phyloP scores from a whole-genome alignment of 1,139 yeast genomes.

The Blastobotrys ciferrii region DNA sequence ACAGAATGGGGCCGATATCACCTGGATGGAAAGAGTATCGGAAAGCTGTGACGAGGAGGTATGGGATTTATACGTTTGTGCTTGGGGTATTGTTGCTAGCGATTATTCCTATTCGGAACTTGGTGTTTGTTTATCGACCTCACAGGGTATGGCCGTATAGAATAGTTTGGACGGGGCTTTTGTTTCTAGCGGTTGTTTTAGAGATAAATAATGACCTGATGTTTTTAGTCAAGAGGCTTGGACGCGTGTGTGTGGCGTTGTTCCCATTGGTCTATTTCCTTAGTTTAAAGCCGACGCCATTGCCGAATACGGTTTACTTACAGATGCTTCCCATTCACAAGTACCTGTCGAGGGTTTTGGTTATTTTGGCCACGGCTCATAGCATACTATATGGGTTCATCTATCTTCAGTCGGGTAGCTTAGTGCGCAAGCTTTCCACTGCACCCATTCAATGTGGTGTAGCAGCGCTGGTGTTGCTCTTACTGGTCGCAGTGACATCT shows the following conservation, averaged over 20 bases:
- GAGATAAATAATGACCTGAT: constrained; percentile 49
- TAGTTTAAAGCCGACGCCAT: constrained; percentile 72
- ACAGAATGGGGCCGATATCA: constrained; percentile 17
- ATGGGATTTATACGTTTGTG: constrained; percentile 23
- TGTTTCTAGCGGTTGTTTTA: background rate
- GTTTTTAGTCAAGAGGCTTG: constrained; percentile 70
- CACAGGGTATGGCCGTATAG: background rate
- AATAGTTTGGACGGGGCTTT: background rate
- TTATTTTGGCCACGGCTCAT: constrained; percentile 62
- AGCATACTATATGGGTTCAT: constrained; percentile 59
- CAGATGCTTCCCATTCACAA: constrained; percentile 78
- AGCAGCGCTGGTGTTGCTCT: constrained; percentile 58
- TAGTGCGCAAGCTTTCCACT: constrained; percentile 45
- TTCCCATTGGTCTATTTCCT: constrained; percentile 69
- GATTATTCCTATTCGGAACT: background rate
- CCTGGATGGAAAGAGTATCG: constrained; percentile 34
- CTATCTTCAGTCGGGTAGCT: constrained; percentile 48
- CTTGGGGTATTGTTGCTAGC: constrained; percentile 1
- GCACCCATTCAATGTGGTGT: constrained; percentile 62
- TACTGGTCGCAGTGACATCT: constrained; percentile 59
- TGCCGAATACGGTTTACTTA: constrained; percentile 68
- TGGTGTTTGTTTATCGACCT: background rate
- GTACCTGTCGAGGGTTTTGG: constrained; percentile 77
- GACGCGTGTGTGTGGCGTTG: constrained; percentile 72
- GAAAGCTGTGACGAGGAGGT: constrained; percentile 42